Base-by-base conservation (phyloP, 495 filamentous ascomycete genomes). In the Aspergillus homomorphus region DNA sequence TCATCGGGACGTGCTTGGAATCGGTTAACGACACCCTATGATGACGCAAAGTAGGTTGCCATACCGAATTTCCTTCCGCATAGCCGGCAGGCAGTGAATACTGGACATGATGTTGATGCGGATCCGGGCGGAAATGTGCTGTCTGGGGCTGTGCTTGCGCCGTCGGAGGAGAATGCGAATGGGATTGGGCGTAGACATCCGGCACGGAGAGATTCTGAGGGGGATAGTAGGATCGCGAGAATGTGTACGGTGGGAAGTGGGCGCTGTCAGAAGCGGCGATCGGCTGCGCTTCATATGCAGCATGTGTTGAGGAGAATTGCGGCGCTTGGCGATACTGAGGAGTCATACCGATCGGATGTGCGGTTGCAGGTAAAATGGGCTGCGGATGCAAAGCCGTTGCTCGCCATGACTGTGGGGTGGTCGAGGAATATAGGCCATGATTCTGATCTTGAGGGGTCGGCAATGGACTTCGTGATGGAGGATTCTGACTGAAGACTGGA, bases 361-460 rank as follows among this genome's bases (percentile, higher is more conserved):
- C 64, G 1, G 68, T 60, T 33, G 62, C 50, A 15, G 60, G 56
- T 24, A 63, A 33, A 10, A 64, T 49, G 4, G 56, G 56, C 54
- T 59, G 65, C 3, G 62, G 66, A 24, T 72, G 71, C 24, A 74
- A 52, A 20, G 75, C 62, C 18, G 68, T 74, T 19, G 69, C 54
- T 21, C 72, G 70, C 77, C 77, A 78, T 45, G 69, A 56, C 30
- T 73, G 70, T 15, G 71, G 68, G 7, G 73, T 66, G 7, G 68
- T 43, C 0, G 73, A 66, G 24, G 56, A 18, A 42, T 75, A 77
- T 1, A 77, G 61, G 33, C 66, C 75, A 64, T 74, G 61, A 5
- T 43, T 21, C 22, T 49, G 51, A n/a, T 63, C 62, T 16, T 59
- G 54, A 10, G 60, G 58, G 50, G 66, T 38, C n/a, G 70, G 53